Percentiles rank a stretch among this genome's conserved stretches.
phyloP scores from a whole-genome alignment of 495 filamentous ascomycete species.

The Aspergillus affinis region DNA sequence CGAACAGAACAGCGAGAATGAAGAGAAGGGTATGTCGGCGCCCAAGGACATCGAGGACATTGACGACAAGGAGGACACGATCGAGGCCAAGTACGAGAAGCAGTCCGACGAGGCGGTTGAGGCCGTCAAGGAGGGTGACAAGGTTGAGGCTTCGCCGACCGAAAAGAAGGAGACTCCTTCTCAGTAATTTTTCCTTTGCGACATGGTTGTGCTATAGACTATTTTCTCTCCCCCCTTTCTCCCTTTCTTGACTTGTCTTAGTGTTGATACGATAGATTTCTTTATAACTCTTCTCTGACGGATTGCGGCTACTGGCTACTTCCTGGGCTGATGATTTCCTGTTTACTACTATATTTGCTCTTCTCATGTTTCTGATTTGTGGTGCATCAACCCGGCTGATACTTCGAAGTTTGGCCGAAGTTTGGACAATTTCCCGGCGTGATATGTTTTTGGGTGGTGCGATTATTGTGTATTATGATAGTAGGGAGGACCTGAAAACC shows the following conservation, averaged over 20 bases:
- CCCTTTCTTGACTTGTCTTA: slow-evolving; percentile 23
- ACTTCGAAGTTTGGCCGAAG: slow-evolving; percentile 5
- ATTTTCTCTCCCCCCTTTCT: slow-evolving; percentile 1
- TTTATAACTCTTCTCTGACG: slow-evolving; percentile 6
- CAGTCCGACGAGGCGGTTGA: slow-evolving; percentile 45
- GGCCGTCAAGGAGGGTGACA: slow-evolving; percentile 41
- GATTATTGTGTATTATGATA: neutral
- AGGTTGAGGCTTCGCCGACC: slow-evolving; percentile 31
- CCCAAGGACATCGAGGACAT: slow-evolving; percentile 78
- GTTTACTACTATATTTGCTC: slow-evolving; percentile 7
- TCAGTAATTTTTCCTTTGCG: neutral
- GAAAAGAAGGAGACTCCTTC: slow-evolving; percentile 25
- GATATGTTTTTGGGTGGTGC: neutral
- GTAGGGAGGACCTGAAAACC: neutral
- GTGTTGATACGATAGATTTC: slow-evolving; percentile 28
- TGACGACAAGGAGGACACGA: slow-evolving; percentile 66
- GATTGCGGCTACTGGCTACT: neutral
- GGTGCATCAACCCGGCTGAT: slow-evolving; percentile 13
- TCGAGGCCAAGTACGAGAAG: slow-evolving; percentile 26
- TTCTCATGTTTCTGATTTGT: slow-evolving; percentile 6
- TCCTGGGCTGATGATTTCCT: neutral
- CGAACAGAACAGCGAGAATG: slow-evolving; percentile 78
- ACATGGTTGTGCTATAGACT: neutral
- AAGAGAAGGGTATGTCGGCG: slow-evolving; percentile 51
- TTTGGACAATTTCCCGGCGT: neutral